phyloP scores from a whole-genome alignment of 78 protist genomes.

The Mantamonas sphyraenae region DNA sequence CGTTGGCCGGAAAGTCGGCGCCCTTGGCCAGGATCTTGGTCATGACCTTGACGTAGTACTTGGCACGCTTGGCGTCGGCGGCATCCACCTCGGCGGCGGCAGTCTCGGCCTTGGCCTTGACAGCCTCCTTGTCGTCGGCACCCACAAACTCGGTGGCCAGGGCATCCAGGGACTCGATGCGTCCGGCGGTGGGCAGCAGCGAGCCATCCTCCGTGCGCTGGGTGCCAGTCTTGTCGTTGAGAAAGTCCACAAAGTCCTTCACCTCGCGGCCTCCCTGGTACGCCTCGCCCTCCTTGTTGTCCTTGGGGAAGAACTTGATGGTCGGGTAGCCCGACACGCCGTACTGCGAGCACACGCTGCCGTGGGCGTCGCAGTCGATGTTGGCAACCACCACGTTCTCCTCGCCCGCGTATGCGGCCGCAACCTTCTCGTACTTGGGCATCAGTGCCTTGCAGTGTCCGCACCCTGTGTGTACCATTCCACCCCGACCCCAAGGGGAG shows the following conservation, averaged over 20 bases:
- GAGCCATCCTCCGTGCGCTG: background rate
- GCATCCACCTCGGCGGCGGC: slow-evolving; percentile 15
- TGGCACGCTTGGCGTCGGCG: slow-evolving; percentile 7
- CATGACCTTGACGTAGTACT: slow-evolving; percentile 48
- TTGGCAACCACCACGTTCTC: slow-evolving; percentile 65
- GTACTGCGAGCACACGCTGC: slow-evolving; percentile 34
- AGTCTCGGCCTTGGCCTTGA: slow-evolving; percentile 27
- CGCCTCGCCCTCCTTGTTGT: slow-evolving; percentile 43
- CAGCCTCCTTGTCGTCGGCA: slow-evolving; percentile 23
- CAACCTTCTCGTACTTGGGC: slow-evolving; percentile 57
- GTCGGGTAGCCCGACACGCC: slow-evolving; percentile 83
- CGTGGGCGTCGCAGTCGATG: slow-evolving; percentile 56
- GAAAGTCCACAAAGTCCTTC: slow-evolving; percentile 31
- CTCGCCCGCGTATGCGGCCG: slow-evolving; percentile 29
- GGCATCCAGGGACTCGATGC: slow-evolving; percentile 36
- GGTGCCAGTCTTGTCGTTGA: slow-evolving; percentile 51
- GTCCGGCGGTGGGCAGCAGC: slow-evolving; percentile 33
- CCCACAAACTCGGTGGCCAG: slow-evolving; percentile 40
- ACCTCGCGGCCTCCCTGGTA: slow-evolving; percentile 39
- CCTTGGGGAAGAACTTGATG: slow-evolving; percentile 65
- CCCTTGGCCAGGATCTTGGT: slow-evolving; percentile 35
- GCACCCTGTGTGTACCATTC: too few relatives aligned
- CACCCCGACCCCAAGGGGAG: too few relatives aligned
- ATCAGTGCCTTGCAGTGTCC: slow-evolving; percentile 42
- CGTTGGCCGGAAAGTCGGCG: slow-evolving; percentile 24